Evolutionary conservation across 2,329 filamentous ascomycete genomes (phyloP), one percentile per base, ranked within the genome.

Genomic region (Biscogniauxia sp.): DNA sequence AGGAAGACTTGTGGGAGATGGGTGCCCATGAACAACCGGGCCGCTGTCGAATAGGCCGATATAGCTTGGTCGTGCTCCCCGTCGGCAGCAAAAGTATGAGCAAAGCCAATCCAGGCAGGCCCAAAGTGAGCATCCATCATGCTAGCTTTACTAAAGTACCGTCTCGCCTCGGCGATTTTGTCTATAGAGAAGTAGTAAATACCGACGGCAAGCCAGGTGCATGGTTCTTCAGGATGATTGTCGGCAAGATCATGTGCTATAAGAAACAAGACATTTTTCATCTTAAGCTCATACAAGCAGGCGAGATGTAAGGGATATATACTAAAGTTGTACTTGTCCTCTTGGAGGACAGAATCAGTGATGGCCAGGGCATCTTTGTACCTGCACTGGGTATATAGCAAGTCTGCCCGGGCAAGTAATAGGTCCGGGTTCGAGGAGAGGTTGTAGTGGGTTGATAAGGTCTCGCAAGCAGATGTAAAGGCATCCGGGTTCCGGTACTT

Each of bases 1-100:
- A 99, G 80, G 74, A 98, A 99, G 2, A 99, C 86, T 71, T 97
- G 94, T 0, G 95, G 95, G 1, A 99, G 82, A 74, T 99, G 96
- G 0, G 94, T 98, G 49, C 95, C 95, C 80, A 97, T 96, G 76
- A 99, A 99, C 0, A 99, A 80, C 49, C 95, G 85, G 1, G 94
- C 94, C 0, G 95, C 95, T 0, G 95, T 99, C 28, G 92, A 96
- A 78, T 99, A 99, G 0, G 96, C 95, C 8, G 93, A 96, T 64
- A 99, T 97, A 54, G 95, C 95, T 77, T 99, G 95, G 74, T 99
- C 95, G 75, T 98, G 93, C 76, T 99, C 95, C 56, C 95, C 95
- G 75, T 99, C 95, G 11, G 93, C 93, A 1, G 95, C 95, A 74
- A 99, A 99, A 0, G 95, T 99, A 75, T 99, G 96, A 1, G 95